A percentile compares a stretch with the other conserved stretches of the same genome.
These are phyloP conservation scores for Salvia sclarea DNA, from an alignment of 305 asterid genomes.

Conservation along the genomic window DNA sequence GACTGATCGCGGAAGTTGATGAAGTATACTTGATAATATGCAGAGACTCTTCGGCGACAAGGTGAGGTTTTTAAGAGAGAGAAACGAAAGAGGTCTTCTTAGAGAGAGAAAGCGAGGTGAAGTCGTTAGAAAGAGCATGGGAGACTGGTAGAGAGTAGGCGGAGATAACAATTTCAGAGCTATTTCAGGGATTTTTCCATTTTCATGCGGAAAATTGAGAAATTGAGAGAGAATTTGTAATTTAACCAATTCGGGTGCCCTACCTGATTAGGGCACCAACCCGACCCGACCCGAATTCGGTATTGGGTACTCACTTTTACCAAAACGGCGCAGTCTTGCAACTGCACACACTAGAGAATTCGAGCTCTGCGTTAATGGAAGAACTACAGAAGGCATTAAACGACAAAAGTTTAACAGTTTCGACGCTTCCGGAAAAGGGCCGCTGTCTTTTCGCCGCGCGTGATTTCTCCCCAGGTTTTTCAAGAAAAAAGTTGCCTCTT, in stretches of 20 bases:
- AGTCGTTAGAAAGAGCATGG: constrained; percentile 29
- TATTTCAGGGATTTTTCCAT: constrained; percentile 7
- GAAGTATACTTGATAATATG: constrained; percentile 29
- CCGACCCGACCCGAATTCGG: too few relatives aligned
- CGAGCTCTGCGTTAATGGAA: constrained; percentile 49
- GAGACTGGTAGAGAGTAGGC: constrained; percentile 19
- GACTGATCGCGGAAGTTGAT: neutral
- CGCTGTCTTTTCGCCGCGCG: constrained; percentile 74
- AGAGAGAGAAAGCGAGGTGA: constrained; percentile 40
- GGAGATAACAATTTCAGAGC: constrained; percentile 39
- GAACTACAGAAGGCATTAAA: constrained; percentile 49
- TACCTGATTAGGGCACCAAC: too few relatives aligned
- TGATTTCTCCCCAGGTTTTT: constrained; percentile 75
- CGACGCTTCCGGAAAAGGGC: constrained; percentile 68
- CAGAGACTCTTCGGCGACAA: constrained; percentile 3
- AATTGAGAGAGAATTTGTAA: too few relatives aligned
- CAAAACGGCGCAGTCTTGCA: constrained; percentile 13
- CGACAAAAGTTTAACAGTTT: constrained; percentile 42
- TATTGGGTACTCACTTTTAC: too few relatives aligned
- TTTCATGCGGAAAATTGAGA: neutral
- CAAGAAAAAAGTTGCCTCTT: neutral
- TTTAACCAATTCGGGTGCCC: too few relatives aligned
- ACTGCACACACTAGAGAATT: neutral
- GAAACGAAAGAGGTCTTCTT: constrained; percentile 22
- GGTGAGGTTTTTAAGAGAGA: constrained; percentile 31